Evolutionary conservation across 306 rosid species (phyloP).

Genomic region (Comarum palustre): DNA sequence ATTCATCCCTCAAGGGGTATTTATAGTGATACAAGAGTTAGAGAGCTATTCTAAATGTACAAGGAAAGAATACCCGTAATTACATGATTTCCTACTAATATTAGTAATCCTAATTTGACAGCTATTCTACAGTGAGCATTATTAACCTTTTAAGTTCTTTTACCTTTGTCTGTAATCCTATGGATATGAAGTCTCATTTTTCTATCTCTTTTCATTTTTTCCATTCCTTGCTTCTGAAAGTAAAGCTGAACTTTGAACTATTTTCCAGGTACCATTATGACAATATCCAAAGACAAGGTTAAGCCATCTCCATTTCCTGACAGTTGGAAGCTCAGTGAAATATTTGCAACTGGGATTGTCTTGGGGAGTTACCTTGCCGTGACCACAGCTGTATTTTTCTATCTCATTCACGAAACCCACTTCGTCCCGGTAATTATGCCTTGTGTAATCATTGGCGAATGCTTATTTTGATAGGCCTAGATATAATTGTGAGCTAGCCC

Average conservation of each 20-base stretch:
- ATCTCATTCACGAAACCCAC: not conserved
- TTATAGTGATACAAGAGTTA: too few species aligned
- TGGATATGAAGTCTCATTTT: not conserved
- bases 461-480: not conserved
- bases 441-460: not conserved
- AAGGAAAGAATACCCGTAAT: too few species aligned
- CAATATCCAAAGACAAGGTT: slow-evolving; percentile 25
- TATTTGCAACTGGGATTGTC: slow-evolving; percentile 23
- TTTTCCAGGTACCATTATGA: slow-evolving; percentile 20
- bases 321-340: slow-evolving; percentile 25
- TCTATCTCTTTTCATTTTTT: not conserved
- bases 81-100: too few species aligned
- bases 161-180: not conserved
- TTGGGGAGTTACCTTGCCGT: slow-evolving; percentile 22
- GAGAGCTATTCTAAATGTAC: too few species aligned
- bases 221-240: not conserved
- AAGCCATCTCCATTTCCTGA: slow-evolving; percentile 27
- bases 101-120: too few species aligned
- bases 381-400: slow-evolving; percentile 19
- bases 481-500: not conserved
- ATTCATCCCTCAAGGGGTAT: too few species aligned
- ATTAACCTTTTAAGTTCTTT: not conserved
- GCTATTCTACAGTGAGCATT: too few species aligned
- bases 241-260: not conserved
- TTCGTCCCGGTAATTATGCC: slow-evolving; percentile 10